These are phyloP conservation scores for Claviceps capensis DNA, from an alignment of 2,329 filamentous ascomycete species.

Conservation along the genomic window DNA sequence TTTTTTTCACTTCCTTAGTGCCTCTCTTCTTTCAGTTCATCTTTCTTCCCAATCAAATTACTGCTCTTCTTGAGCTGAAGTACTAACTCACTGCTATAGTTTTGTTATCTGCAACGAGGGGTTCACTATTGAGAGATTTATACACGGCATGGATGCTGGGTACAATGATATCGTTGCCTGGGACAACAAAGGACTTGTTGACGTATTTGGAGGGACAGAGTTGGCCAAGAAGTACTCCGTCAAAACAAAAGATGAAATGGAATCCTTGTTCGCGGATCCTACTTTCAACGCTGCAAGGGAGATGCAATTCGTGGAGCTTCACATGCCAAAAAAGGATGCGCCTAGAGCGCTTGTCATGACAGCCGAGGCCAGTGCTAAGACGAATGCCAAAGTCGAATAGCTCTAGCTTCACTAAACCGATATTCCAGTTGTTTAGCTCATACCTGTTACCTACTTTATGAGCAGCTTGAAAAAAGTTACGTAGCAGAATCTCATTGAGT, in stretches of 20 bases:
- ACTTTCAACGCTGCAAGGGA: conserved; percentile 44
- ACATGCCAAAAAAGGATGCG: conserved; percentile 69
- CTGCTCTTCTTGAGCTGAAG: neutral
- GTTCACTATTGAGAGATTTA: conserved; percentile 79
- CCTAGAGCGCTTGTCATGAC: conserved; percentile 56
- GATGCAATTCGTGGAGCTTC: conserved; percentile 65
- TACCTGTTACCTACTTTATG: too few relatives aligned
- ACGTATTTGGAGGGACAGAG: conserved; percentile 51
- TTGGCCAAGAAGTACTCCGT: conserved; percentile 50
- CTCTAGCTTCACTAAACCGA: too few relatives aligned
- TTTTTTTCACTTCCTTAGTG: neutral
- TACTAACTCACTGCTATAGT: conserved; percentile 19
- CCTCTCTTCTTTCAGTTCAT: neutral
- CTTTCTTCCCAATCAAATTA: too few relatives aligned
- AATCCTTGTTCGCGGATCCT: conserved; percentile 48
- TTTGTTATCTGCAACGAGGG: conserved; percentile 82
- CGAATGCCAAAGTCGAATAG: conserved; percentile 38
- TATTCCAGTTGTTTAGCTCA: too few relatives aligned
- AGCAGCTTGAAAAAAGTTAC: too few relatives aligned
- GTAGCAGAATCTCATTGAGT: too few relatives aligned
- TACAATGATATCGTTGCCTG: conserved; percentile 76
- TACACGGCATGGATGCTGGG: conserved; percentile 64
- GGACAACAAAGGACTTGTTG: conserved; percentile 56
- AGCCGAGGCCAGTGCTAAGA: conserved; percentile 55
- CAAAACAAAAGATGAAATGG: conserved; percentile 55